Evolutionary conservation across 129 eudicot species (phyloP).

Genomic region (Helianthus tuberosus): DNA sequence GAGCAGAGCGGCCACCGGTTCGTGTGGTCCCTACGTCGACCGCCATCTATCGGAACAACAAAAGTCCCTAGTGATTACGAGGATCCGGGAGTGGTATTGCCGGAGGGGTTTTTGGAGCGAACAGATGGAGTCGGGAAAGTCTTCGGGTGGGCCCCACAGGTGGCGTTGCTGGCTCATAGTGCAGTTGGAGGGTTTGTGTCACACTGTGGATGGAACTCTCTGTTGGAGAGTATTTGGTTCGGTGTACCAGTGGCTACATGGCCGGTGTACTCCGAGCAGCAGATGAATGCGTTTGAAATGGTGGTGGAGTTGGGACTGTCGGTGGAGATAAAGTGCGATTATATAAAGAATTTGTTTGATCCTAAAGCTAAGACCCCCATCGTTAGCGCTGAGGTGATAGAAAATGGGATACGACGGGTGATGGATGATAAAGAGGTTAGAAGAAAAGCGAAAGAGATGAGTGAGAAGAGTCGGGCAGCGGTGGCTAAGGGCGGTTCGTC

Average conservation of each 20-base stretch:
- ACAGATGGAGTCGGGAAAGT: slow-evolving; percentile 45
- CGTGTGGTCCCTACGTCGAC: slow-evolving; percentile 56
- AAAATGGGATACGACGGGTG: slow-evolving; percentile 33
- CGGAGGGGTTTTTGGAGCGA: slow-evolving; percentile 53
- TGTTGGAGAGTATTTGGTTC: slow-evolving; percentile 55
- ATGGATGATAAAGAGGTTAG: slow-evolving; percentile 30
- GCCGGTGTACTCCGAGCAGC: slow-evolving; percentile 54
- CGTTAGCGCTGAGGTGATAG: slow-evolving; percentile 32
- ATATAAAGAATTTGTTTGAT: slow-evolving; percentile 19
- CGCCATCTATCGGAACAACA: neutral
- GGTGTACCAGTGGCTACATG: slow-evolving; percentile 53
- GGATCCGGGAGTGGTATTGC: slow-evolving; percentile 34
- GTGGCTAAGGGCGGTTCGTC: slow-evolving; percentile 55
- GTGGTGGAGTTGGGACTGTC: slow-evolving; percentile 56
- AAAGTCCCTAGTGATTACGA: slow-evolving; percentile 29
- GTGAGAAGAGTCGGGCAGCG: slow-evolving; percentile 38
- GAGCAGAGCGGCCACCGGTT: slow-evolving; percentile 47
- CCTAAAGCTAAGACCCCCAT: neutral
- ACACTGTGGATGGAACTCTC: slow-evolving; percentile 72
- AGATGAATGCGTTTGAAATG: slow-evolving; percentile 43
- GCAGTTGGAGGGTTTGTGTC: slow-evolving; percentile 59
- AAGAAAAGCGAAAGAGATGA: slow-evolving; percentile 36
- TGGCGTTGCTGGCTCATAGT: slow-evolving; percentile 41
- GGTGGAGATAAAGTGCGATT: slow-evolving; percentile 42
- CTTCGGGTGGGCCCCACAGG: slow-evolving; percentile 69